These are phyloP conservation scores for Podospora sp. DNA, from an alignment of 495 filamentous ascomycete species.

Conservation along the genomic window DNA sequence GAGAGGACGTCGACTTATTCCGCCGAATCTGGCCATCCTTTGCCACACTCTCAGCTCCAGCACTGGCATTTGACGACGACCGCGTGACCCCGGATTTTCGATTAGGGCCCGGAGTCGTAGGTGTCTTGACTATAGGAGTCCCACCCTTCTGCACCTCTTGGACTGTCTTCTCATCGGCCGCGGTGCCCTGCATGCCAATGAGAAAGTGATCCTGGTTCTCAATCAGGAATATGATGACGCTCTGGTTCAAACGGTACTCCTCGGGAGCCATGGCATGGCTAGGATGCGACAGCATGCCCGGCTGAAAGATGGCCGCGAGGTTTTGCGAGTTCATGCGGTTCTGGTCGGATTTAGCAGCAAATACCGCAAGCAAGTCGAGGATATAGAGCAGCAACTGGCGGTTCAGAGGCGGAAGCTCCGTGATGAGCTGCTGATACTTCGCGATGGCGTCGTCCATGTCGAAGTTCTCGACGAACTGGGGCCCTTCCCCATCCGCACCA, in stretches of 20 bases:
- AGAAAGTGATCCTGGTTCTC: slow-evolving; percentile 92
- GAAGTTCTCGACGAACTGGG: slow-evolving; percentile 65
- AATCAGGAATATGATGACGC: slow-evolving; percentile 96
- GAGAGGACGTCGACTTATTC: slow-evolving; percentile 74
- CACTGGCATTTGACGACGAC: slow-evolving; percentile 85
- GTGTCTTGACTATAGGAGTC: slow-evolving; percentile 57
- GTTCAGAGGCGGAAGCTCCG: slow-evolving; percentile 89
- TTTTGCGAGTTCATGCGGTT: slow-evolving; percentile 97
- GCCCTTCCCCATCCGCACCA: slow-evolving; percentile 59
- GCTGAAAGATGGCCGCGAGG: slow-evolving; percentile 97
- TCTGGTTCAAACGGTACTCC: slow-evolving; percentile 93
- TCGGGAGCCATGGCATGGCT: slow-evolving; percentile 91
- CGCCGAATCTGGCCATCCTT: slow-evolving; percentile 76
- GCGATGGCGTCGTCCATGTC: slow-evolving; percentile 75
- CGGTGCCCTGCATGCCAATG: slow-evolving; percentile 93
- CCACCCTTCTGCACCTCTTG: slow-evolving; percentile 73
- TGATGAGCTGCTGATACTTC: slow-evolving; percentile 87
- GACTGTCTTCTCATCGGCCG: slow-evolving; percentile 82
- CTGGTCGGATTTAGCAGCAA: slow-evolving; percentile 93
- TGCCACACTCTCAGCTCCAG: slow-evolving; percentile 79
- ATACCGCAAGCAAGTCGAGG: slow-evolving; percentile 95
- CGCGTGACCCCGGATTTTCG: slow-evolving; percentile 59
- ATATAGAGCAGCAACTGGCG: slow-evolving; percentile 95
- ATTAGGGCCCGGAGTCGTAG: slow-evolving; percentile 51
- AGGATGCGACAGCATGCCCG: slow-evolving; percentile 92